Percentiles rank a stretch among this genome's conserved stretches.
phyloP scores from a whole-genome alignment of 2,329 filamentous ascomycete species.

The Lojkania enalia region DNA sequence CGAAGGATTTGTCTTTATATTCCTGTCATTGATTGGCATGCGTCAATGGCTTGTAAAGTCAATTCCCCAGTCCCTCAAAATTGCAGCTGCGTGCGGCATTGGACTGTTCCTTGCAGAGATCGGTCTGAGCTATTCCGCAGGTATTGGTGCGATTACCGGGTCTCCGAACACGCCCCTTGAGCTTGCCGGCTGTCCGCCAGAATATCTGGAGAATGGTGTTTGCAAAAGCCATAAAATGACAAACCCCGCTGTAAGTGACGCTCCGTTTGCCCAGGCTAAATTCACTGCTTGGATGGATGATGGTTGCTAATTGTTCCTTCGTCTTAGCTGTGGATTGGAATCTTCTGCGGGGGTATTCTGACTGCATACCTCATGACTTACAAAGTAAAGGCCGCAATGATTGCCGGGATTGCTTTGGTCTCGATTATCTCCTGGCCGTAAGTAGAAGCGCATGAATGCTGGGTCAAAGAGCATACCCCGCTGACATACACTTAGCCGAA shows the following conservation, averaged over 20 bases:
- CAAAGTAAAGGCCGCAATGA: slow-evolving; percentile 83
- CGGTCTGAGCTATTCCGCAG: slow-evolving; percentile 75
- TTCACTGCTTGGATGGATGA: slow-evolving; percentile 2
- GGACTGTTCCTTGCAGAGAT: slow-evolving; percentile 79
- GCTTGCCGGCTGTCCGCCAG: slow-evolving; percentile 71
- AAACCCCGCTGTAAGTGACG: slow-evolving; percentile 60
- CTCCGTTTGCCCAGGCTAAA: slow-evolving; percentile 7
- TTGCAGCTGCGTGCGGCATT: slow-evolving; percentile 83
- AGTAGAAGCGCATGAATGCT: slow-evolving; percentile 15
- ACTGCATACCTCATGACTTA: slow-evolving; percentile 83
- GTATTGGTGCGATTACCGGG: slow-evolving; percentile 77
- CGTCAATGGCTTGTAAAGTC: slow-evolving; percentile 85
- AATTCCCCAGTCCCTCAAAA: slow-evolving; percentile 81
- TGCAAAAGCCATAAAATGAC: slow-evolving; percentile 78
- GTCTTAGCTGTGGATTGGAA: slow-evolving; percentile 74
- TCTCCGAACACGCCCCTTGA: slow-evolving; percentile 66
- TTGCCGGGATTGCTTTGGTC: slow-evolving; percentile 78
- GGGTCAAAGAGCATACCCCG: not conserved
- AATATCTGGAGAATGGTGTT: slow-evolving; percentile 56
- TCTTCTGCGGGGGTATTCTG: slow-evolving; percentile 80
- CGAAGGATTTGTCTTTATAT: slow-evolving; percentile 84
- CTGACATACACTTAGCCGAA: slow-evolving; percentile 50
- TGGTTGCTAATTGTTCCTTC: slow-evolving; percentile 10
- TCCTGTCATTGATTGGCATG: slow-evolving; percentile 75
- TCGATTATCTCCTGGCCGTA: slow-evolving; percentile 85